These are phyloP conservation scores for Cladophialophora yegresii DNA, from an alignment of 2,329 filamentous ascomycete species.

Conservation along the genomic window DNA sequence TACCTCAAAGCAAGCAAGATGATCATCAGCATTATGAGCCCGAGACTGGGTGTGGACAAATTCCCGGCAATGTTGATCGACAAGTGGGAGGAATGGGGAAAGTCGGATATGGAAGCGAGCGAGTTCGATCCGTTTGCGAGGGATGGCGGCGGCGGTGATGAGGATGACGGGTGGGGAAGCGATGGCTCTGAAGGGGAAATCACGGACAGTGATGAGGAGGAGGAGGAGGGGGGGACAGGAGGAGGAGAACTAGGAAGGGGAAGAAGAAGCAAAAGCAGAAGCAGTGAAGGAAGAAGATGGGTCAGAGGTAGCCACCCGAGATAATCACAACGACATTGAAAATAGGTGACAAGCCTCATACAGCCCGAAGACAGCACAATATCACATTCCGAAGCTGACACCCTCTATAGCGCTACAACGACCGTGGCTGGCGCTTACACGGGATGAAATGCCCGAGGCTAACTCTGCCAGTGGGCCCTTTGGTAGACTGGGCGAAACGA, in stretches of 20 bases:
- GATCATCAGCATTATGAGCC: slow-evolving; percentile 9
- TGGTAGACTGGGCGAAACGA: no score
- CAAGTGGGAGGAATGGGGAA: slow-evolving; percentile 26
- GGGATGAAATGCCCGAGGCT: no score
- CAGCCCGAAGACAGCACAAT: no score
- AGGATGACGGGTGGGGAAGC: neutral
- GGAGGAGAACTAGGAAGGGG: neutral
- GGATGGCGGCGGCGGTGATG: slow-evolving; percentile 5
- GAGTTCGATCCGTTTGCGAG: slow-evolving; percentile 26
- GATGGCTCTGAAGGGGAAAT: neutral
- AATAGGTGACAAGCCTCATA: no score
- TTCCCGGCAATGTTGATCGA: slow-evolving; percentile 19
- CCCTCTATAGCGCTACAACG: no score
- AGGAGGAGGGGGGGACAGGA: neutral
- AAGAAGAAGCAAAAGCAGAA: no score
- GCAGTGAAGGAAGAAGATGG: no score
- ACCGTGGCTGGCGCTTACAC: no score
- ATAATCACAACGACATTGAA: no score
- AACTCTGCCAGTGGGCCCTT: no score
- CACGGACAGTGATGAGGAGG: neutral
- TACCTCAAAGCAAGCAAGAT: slow-evolving; percentile 23
- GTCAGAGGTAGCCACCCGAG: no score
- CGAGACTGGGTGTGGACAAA: neutral
- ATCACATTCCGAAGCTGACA: no score
- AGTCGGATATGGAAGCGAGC: slow-evolving; percentile 7